Conservation (phyloP, 2,329 filamentous ascomycete species). For the Calonectria ilicicola region DNA sequence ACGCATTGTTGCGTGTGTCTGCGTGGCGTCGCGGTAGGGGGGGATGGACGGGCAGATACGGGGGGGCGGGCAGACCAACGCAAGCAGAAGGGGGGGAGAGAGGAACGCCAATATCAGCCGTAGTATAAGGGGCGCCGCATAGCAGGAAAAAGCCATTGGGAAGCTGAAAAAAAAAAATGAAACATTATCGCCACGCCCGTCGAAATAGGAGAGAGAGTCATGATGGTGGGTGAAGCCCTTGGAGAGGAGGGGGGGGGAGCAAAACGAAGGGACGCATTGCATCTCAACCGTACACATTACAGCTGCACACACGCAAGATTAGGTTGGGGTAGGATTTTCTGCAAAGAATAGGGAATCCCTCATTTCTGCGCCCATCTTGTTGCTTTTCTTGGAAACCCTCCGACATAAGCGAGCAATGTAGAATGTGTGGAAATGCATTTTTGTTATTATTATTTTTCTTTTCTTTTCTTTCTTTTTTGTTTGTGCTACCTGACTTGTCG, state of each 20-base stretch:
- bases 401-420: neutral
- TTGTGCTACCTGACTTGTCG: no score
- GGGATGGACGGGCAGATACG: neutral
- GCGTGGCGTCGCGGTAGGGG: constrained; percentile 1
- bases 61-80: neutral
- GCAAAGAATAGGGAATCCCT: neutral
- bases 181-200: neutral
- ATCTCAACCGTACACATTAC: neutral
- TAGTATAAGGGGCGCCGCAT: constrained; percentile 3
- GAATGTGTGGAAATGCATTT: neutral
- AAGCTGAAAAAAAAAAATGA: neutral
- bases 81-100: neutral
- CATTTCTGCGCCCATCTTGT: neutral
- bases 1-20: constrained; percentile 6
- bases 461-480: neutral
- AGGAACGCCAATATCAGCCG: constrained; percentile 4
- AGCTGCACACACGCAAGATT: neutral
- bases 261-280: neutral
- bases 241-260: neutral
- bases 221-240: neutral
- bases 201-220: neutral
- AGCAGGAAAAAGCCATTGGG: neutral
- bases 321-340: neutral
- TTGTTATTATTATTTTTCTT: neutral
- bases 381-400: constrained; percentile 12